Percentiles rank a stretch among this genome's conserved stretches.
Evolutionary conservation across 345 rosid genomes (phyloP).

Genomic region (Camelina hispida): DNA sequence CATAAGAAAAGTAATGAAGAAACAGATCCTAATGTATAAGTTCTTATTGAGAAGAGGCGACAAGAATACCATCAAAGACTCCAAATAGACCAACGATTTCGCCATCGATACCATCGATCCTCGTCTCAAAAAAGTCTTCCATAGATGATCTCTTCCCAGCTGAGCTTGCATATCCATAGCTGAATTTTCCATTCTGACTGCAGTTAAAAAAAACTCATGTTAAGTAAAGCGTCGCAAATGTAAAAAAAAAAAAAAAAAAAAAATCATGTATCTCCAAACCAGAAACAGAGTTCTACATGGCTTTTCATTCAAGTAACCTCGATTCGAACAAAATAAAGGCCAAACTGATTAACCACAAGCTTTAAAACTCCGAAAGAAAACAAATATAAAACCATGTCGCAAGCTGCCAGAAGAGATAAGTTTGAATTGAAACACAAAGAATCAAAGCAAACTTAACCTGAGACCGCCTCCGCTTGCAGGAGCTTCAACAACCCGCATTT

Average conservation of each 20-base stretch:
- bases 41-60: neutral
- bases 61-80: slow-evolving; percentile 84
- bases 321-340: slow-evolving; percentile 7
- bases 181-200: slow-evolving; percentile 94
- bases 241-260: neutral
- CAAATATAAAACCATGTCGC: neutral
- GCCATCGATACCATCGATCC: slow-evolving; percentile 90
- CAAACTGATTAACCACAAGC: neutral
- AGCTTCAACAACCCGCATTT: slow-evolving; percentile 52
- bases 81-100: slow-evolving; percentile 98
- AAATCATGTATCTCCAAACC: neutral
- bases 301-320: slow-evolving; percentile 7
- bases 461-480: slow-evolving; percentile 94
- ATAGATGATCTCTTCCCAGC: slow-evolving; percentile 95
- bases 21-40: neutral
- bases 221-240: neutral
- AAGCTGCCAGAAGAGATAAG: neutral
- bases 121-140: slow-evolving; percentile 98
- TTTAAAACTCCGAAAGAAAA: neutral
- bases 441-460: slow-evolving; percentile 52
- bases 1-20: neutral
- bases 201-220: neutral
- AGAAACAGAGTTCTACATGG: neutral
- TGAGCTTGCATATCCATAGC: slow-evolving; percentile 99
- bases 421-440: neutral